Base-by-base conservation (phyloP, 129 eudicot species). In the Logfia minima region DNA sequence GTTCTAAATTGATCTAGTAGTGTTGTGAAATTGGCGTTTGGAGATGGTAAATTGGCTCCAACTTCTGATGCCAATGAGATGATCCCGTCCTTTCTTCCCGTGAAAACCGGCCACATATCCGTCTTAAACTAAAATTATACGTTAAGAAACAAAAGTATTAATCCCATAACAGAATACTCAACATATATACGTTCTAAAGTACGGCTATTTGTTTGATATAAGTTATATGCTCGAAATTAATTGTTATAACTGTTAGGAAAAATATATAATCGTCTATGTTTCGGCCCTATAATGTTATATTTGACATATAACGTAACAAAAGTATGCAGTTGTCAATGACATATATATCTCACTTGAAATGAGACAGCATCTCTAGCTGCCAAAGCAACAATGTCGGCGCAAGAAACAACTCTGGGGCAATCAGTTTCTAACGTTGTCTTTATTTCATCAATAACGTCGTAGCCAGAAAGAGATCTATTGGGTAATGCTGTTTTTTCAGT, bases 51-150 rank as follows among this genome's bases (percentile, higher is more conserved):
- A 73, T 87, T 83, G 10, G 34, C 79, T 0, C 61, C 63, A 6
- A 82, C 92, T 21, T 89, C 92, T 0, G 89, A 34, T 0, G 81
- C 85, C 32, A 74, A 72, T 0, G 96, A 89, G 11, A 87, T 41
- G 3, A 18, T 78, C 37, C 96, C 96, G 77, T 89, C 96, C 74
- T 80, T 85, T 79, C 96, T 80, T 23, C 96, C 96, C 0, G 96
- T 89, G 3, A 78, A 61, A 37, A 85, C 92, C 64, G 83, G 81
- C 92, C 92, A 88, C 87, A 88, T 71, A 14, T 84, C 63, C 24
- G 6, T 78, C 4, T 73, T 31, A 66, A 85, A 88, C 92, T 88
- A 72, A 53, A 74, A 17, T 18, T 19, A 11, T 9, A 17, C 10
- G 0, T 23, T 2, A 23, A 9, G 5, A 10, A 41, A 32, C 22